Evolutionary conservation across 2,329 filamentous ascomycete species (phyloP), one percentile per base, ranked within the genome.

Genomic region (Epichloe gansuensis): DNA sequence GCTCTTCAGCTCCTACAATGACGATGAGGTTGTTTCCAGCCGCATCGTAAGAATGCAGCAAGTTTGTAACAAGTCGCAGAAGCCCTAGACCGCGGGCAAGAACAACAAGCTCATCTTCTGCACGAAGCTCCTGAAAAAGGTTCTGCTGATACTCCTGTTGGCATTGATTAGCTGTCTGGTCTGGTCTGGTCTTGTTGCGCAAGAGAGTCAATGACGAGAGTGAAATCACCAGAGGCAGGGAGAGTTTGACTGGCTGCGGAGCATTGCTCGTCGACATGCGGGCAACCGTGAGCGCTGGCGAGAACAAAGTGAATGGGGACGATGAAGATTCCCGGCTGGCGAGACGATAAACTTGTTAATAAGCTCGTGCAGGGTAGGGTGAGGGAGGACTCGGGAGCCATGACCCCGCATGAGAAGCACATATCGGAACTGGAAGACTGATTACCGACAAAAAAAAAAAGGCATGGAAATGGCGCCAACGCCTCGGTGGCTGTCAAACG

Each of bases 21-120:
- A 98, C 74, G 47, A 98, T 84, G 51, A 98, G 74, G 63, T 95
- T 97, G 69, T 93, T 94, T 13, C 93, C 93, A 3, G 89, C 89
- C 1, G 89, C 90, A 76, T 98, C 93, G 70, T 96, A 96, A 21
- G 90, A 90, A 69, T 98, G 93, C 31, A 98, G 80, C 40, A 98
- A 79, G 65, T 97, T 98, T n/a, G 89, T 94, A 63, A 96, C 80
- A 53, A 98, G 80, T 59, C 89, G 88, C 66, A 96, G 80, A 45
- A 97, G 82, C 60, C 93, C 93, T 47, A 98, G 83, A 59, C 93
- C 93, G 50, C 89, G 87, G 42, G 91, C 93, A 51, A 97, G 79
- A 51, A 98, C 77, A 61, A 97, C 85, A 57, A 98, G 83, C 69
- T 94, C 86, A 86, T 98, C 93, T 72, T 96, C 87, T 55, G 82